Base-by-base conservation (phyloP, 2,329 filamentous ascomycete species). In the Fusarium chuoi region DNA sequence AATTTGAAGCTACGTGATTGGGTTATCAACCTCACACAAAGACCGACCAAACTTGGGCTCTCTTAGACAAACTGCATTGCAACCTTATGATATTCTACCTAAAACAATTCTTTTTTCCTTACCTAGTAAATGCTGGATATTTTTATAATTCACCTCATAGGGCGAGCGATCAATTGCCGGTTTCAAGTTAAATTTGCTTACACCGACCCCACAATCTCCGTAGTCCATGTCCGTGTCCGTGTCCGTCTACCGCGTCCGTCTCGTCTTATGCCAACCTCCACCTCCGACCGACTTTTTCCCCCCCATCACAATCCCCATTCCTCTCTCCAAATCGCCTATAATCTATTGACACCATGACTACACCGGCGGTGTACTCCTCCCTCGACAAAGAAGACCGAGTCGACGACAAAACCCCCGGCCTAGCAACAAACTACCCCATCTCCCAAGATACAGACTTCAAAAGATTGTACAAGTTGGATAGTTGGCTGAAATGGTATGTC, bases 181-280 rank as follows among this genome's bases (percentile, higher is more conserved):
- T 72, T 72, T 68, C 68, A 57, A 14, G 18, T 54, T 44, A 38
- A 44, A 45, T 39, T 41, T 68, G 48, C 42, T 71, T 56, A 74
- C 57, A 44, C 56, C 24, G 24, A 30, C 51, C 51, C 67, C 67
- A 70, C 67, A 65, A 48, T 36, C 45, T 59, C 69, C 70, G 49
- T 75, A 48, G 57, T 69, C 51, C 71, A 68, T 75, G 68, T 74
- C 72, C 72, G 68, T 72, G 70, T 71, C 71, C 62, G 54, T 56
- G 42, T 45, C 48, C 64, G 28, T 38, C 44, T 13, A 42, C 24
- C 24, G 51, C 51, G n/a, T 48, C 55, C 15, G 14, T 49, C 18
- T 18, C 3, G 12, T 35, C 18, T 35, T n/a, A 38, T 26, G 18
- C 49, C 35, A 55, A 30, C 44, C 26, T 51, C 49, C 8, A 30